phyloP scores from a whole-genome alignment of 257 asterid genomes.

The Schizonepeta tenuifolia region DNA sequence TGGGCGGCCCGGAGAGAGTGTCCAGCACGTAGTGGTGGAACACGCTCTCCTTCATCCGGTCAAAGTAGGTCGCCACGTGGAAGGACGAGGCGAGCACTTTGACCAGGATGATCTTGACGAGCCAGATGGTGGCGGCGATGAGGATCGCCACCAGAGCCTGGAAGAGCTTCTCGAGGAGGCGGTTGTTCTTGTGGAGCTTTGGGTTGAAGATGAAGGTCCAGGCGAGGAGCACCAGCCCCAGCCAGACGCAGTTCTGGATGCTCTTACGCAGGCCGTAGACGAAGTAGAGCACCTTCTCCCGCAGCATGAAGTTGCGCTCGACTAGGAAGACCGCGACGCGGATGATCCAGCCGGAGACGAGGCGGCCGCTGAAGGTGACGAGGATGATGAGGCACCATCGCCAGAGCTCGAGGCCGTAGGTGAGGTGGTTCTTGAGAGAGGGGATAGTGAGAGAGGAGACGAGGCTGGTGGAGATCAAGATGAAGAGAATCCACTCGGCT shows the following conservation, averaged over 20 bases:
- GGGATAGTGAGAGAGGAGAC: conserved; percentile 48
- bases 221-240: conserved; percentile 51
- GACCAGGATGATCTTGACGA: conserved; percentile 55
- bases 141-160: conserved; percentile 54
- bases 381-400: conserved; percentile 53
- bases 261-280: conserved; percentile 59
- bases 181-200: conserved; percentile 41
- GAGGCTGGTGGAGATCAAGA: conserved; percentile 42
- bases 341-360: conserved; percentile 57
- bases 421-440: conserved; percentile 33
- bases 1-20: conserved; percentile 58
- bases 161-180: conserved; percentile 40
- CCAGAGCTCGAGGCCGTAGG: conserved; percentile 52
- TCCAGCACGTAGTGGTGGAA: conserved; percentile 58
- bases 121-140: conserved; percentile 59
- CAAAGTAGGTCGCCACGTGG: conserved; percentile 62
- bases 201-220: conserved; percentile 58
- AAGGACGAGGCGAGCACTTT: conserved; percentile 59
- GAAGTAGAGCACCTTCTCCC: conserved; percentile 59
- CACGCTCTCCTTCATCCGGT: conserved; percentile 65
- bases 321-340: conserved; percentile 42
- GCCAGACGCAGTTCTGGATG: conserved; percentile 62
- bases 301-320: conserved; percentile 62
- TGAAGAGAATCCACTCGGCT: conserved; percentile 46
- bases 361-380: conserved; percentile 61